Conservation (phyloP, 768 basidiomycete species). For the Leccinum variicolor region DNA sequence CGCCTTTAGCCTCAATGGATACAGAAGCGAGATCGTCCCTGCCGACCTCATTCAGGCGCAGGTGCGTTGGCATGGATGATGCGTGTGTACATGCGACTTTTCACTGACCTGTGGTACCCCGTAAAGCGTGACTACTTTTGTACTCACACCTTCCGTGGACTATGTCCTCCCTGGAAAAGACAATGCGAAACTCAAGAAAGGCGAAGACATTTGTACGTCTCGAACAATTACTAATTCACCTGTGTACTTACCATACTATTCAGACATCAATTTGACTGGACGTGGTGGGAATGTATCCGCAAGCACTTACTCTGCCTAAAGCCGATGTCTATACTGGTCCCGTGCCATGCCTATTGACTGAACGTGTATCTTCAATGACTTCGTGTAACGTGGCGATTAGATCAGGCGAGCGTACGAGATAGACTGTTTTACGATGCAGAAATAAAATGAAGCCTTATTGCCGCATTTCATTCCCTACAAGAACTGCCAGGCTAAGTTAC, state of each 20-base stretch:
- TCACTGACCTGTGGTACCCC: constrained; percentile 6
- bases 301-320: constrained; percentile 72
- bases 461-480: not conserved
- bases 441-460: constrained; percentile 9
- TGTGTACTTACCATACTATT: not conserved
- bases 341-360: constrained; percentile 20
- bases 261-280: constrained; percentile 99
- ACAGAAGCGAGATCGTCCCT: constrained; percentile 91
- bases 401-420: constrained; percentile 12
- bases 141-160: constrained; percentile 86
- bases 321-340: not conserved
- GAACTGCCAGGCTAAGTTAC: not conserved
- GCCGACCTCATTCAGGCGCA: constrained; percentile 95
- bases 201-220: constrained; percentile 83
- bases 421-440: constrained; percentile 11
- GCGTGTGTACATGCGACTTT: not conserved
- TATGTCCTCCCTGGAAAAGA: constrained; percentile 84
- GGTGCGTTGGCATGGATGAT: constrained; percentile 36
- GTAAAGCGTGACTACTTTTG: constrained; percentile 95
- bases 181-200: constrained; percentile 73
- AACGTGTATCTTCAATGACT: not conserved
- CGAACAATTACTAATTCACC: not conserved
- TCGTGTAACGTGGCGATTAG: constrained; percentile 11
- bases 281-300: constrained; percentile 95
- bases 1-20: constrained; percentile 97